Conservation (phyloP, 176 grass and related monocot species). For the Oryza coarctata region DNA sequence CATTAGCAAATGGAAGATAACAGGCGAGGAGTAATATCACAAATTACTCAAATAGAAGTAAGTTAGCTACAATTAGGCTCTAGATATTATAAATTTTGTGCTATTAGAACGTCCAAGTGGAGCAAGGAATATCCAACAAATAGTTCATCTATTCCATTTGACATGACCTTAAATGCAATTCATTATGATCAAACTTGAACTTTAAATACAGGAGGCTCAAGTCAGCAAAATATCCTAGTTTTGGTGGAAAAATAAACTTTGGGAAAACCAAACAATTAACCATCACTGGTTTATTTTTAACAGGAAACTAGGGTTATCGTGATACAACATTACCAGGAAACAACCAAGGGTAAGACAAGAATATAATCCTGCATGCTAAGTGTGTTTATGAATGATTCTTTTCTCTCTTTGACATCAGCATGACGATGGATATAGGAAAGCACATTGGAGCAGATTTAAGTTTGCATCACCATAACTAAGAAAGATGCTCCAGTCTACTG, state of each 20-base stretch:
- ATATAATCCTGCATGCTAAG: neutral
- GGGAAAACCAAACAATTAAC: conserved; percentile 11
- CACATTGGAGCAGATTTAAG: conserved; percentile 18
- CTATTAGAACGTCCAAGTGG: conserved; percentile 17
- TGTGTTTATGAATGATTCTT: conserved; percentile 19
- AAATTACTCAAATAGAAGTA: conserved; percentile 16
- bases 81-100: neutral
- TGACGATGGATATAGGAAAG: conserved; percentile 43
- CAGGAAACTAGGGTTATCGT: conserved; percentile 11
- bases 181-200: neutral
- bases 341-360: conserved; percentile 4
- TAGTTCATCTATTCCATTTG: conserved; percentile 27
- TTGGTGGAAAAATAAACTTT: neutral
- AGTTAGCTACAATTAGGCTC: conserved; percentile 3
- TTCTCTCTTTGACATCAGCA: conserved; percentile 29
- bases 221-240: neutral
- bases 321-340: conserved; percentile 22
- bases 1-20: conserved; percentile 37
- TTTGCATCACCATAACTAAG: neutral
- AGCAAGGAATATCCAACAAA: conserved; percentile 9
- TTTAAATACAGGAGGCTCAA: neutral
- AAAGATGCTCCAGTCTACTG: conserved; percentile 9
- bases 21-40: conserved; percentile 13
- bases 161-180: conserved; percentile 12
- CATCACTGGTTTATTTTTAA: neutral